Base-by-base conservation (phyloP, 768 basidiomycete species). In the Crassisporium funariophilum region DNA sequence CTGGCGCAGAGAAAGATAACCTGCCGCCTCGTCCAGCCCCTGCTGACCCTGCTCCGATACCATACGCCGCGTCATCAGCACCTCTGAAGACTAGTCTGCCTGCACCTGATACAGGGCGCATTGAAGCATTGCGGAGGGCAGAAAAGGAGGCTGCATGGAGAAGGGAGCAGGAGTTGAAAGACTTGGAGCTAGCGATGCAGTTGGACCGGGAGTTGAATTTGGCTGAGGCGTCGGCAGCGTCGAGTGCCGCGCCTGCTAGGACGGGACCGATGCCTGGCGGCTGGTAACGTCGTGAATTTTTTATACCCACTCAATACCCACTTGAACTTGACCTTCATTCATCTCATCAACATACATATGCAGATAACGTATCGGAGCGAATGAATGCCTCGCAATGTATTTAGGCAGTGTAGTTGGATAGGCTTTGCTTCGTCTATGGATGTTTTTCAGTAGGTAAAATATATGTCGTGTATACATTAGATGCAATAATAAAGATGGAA, bases 201-300 rank as follows among this genome's bases (percentile, higher is more conserved):
- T 60, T 83, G 12, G 82, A 83, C 56, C 59, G 72, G 29, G 79
- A 81, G 57, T 60, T 83, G n/a, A 82, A 82, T 63, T 42, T 72
- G 16, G 53, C 47, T 13, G 46, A 54, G 35, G 35, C 27, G 17
- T 17, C 27, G 5, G 33, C 25, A 29, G 31, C 39, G 19, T 21
- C 31, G 19, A 35, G 46, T 22, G 29, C 24, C 7, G 40, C 29
- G 21, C 21, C 22, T 17, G 25, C 24, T 4, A 12, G 12, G 31
- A 33, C 12, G 31, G 16, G 12, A 19, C 16, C 25, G 29, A 61
- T 68, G 50, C 62, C 59, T 34, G 60, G 56, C 21, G 35, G 43
- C n/a, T 58, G 59, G 58, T 44, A 46, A 49, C 38, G 22, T n/a
- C n/a, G 46, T 35, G n/a, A 19, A 12, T 46, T 44, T 12, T 23